These are phyloP conservation scores for Metarhizium brunneum DNA, from an alignment of 2,329 filamentous ascomycete genomes.

Conservation along the genomic window DNA sequence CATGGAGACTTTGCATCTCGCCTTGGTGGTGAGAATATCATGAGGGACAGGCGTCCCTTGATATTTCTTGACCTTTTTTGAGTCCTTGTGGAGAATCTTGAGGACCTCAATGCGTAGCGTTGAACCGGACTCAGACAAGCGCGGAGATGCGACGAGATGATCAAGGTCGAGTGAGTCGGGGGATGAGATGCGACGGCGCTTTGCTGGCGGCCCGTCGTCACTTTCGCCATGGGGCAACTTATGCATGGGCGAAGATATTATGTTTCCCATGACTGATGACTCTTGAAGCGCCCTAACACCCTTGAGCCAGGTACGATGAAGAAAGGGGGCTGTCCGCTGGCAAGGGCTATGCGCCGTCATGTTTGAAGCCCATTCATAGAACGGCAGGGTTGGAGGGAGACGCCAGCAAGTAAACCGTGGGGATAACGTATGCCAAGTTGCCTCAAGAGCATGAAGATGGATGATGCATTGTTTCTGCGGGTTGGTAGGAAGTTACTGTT, in stretches of 20 bases:
- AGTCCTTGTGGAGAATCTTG: constrained; percentile 41
- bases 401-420: background rate
- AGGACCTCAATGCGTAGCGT: constrained; percentile 43
- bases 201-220: constrained; percentile 30
- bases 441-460: constrained; percentile 4
- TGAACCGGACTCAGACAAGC: constrained; percentile 24
- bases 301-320: constrained; percentile 44
- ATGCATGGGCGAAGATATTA: constrained; percentile 27
- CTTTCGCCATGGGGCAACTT: constrained; percentile 26
- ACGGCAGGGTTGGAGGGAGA: constrained; percentile 7
- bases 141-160: constrained; percentile 21
- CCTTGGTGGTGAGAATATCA: constrained; percentile 22
- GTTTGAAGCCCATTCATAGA: constrained; percentile 26
- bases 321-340: constrained; percentile 42
- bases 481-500: background rate
- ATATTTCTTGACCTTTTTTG: constrained; percentile 24
- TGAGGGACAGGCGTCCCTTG: constrained; percentile 19
- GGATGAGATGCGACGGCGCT: constrained; percentile 40
- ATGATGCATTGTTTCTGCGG: constrained; percentile 8
- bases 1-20: constrained; percentile 28
- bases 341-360: constrained; percentile 40
- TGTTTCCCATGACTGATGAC: constrained; percentile 33
- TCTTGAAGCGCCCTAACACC: constrained; percentile 34
- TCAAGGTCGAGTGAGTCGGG: constrained; percentile 24
- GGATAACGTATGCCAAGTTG: background rate